phyloP scores from a whole-genome alignment of 495 filamentous ascomycete species.

The Neurospora sp. region DNA sequence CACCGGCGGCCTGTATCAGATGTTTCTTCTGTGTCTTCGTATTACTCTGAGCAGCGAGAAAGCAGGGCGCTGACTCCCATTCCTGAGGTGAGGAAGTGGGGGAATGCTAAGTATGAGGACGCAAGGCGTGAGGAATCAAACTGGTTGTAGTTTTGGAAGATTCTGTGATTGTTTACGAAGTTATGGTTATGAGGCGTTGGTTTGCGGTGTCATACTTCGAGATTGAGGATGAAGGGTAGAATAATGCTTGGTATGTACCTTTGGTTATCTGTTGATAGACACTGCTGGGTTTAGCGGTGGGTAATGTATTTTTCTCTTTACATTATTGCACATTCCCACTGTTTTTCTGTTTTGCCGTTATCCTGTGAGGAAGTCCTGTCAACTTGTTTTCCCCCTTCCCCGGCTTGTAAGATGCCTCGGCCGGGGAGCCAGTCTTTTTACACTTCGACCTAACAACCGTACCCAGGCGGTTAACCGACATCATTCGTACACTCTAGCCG shows the following conservation, averaged over 20 bases:
- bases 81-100: not conserved
- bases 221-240: no score
- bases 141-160: not conserved
- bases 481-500: not conserved
- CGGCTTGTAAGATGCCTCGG: not conserved
- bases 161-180: not conserved
- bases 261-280: not conserved
- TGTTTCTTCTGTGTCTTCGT: not conserved
- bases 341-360: not conserved
- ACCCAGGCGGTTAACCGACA: not conserved
- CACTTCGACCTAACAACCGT: not conserved
- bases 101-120: not conserved
- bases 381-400: not conserved
- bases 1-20: not conserved
- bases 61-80: not conserved
- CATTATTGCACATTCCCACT: not conserved
- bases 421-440: not conserved
- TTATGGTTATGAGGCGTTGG: not conserved
- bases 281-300: not conserved
- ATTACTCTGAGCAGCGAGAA: not conserved
- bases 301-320: not conserved
- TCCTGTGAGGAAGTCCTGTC: fast-evolving
- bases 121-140: not conserved
- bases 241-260: not conserved
- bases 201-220: no score